Evolutionary conservation across 768 basidiomycete species (phyloP).

Genomic region (Rhizopogon vinicolor): DNA sequence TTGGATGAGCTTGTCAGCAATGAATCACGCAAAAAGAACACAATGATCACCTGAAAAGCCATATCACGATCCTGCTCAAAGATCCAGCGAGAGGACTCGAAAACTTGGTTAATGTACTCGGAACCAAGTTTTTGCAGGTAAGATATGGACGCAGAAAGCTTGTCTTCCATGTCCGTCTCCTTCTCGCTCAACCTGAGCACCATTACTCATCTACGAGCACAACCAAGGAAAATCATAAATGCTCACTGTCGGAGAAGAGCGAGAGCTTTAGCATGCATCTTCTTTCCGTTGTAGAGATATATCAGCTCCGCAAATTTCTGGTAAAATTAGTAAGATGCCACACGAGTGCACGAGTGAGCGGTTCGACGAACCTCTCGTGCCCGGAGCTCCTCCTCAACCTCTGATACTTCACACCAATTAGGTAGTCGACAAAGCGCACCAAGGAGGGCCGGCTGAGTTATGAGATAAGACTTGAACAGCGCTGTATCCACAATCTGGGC

Average conservation of each 20-base stretch:
- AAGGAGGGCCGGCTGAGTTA: slow-evolving; percentile 74
- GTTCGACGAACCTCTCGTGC: slow-evolving; percentile 59
- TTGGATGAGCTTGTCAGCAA: slow-evolving; percentile 22
- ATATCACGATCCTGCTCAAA: slow-evolving; percentile 69
- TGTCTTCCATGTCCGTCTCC: slow-evolving; percentile 73
- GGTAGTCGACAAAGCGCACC: slow-evolving; percentile 85
- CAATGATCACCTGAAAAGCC: slow-evolving; percentile 64
- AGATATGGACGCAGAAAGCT: slow-evolving; percentile 75
- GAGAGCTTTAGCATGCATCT: slow-evolving; percentile 91
- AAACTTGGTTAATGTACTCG: slow-evolving; percentile 76
- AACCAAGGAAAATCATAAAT: neutral
- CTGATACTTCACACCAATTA: slow-evolving; percentile 97
- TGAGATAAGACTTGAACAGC: slow-evolving; percentile 87
- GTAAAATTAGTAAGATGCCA: neutral
- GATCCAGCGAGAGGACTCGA: slow-evolving; percentile 81
- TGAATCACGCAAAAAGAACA: neutral
- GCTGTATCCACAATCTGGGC: slow-evolving; percentile 96
- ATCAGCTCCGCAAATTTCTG: slow-evolving; percentile 92
- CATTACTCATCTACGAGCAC: neutral
- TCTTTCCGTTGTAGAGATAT: slow-evolving; percentile 89
- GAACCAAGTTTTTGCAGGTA: slow-evolving; percentile 91
- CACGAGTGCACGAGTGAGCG: neutral
- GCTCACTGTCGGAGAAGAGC: slow-evolving; percentile 79
- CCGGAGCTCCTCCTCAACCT: slow-evolving; percentile 84
- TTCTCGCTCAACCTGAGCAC: slow-evolving; percentile 68